Conservation (phyloP, 2,329 filamentous ascomycete species). For the Colletotrichum tropicale region DNA sequence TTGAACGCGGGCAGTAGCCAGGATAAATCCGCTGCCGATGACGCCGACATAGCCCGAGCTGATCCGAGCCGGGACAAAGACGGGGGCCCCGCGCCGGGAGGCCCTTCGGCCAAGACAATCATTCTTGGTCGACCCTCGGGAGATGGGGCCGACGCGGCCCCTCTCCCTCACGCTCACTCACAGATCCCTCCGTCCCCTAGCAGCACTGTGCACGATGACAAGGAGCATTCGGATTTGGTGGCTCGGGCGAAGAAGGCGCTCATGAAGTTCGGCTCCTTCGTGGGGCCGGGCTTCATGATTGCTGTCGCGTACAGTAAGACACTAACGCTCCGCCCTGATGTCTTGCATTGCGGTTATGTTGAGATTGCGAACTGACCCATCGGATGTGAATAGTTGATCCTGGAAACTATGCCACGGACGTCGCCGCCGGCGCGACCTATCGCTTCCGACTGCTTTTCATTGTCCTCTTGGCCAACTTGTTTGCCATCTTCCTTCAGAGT, state of each 20-base stretch:
- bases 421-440: conserved; percentile 70
- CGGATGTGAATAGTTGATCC: conserved; percentile 49
- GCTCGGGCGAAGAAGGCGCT: conserved; percentile 30
- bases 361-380: not conserved
- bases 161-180: conserved; percentile 12
- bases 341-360: not conserved
- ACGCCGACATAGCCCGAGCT: not conserved
- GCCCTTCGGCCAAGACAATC: conserved; percentile 1
- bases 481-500: conserved; percentile 73
- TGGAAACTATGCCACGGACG: conserved; percentile 74
- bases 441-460: conserved; percentile 71
- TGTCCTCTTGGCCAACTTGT: conserved; percentile 71
- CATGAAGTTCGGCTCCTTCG: conserved; percentile 58
- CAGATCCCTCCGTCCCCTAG: not conserved
- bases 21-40: not conserved
- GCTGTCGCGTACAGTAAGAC: conserved; percentile 61
- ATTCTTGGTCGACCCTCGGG: conserved; percentile 16
- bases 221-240: not conserved
- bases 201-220: not conserved
- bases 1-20: not conserved
- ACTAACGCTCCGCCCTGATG: not conserved
- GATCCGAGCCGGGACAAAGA: not conserved
- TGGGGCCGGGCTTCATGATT: conserved; percentile 72
- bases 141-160: conserved; percentile 7
- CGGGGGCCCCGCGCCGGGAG: not conserved